Percentiles rank a stretch among this genome's conserved stretches.
Evolutionary conservation across 140 eudicot genomes (phyloP).

Genomic region (Senecio squalidus): DNA sequence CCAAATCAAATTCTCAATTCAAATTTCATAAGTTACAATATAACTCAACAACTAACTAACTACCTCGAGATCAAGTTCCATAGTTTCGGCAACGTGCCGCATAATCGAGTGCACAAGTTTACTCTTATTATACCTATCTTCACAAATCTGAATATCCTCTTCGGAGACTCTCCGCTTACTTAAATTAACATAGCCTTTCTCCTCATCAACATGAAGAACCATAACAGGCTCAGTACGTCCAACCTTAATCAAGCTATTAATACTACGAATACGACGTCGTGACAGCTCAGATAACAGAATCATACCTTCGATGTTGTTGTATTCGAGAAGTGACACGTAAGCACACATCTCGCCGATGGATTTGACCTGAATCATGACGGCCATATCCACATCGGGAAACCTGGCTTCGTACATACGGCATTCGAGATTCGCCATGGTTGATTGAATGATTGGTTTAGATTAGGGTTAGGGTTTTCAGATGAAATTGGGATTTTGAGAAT

Average conservation of each 20-base stretch:
- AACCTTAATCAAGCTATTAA: slow-evolving; percentile 77
- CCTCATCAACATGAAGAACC: slow-evolving; percentile 88
- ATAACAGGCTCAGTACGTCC: slow-evolving; percentile 92
- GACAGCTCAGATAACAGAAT: slow-evolving; percentile 79
- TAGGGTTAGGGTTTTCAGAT: slow-evolving; percentile 36
- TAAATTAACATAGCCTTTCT: slow-evolving; percentile 82
- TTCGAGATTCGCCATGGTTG: slow-evolving; percentile 71
- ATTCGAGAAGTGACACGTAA: slow-evolving; percentile 79
- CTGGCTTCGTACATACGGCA: slow-evolving; percentile 91
- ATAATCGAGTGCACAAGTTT: slow-evolving; percentile 93
- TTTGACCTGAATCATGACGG: slow-evolving; percentile 93
- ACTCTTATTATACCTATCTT: slow-evolving; percentile 89
- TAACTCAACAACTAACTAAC: background rate
- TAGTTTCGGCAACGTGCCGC: slow-evolving; percentile 94
- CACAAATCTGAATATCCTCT: slow-evolving; percentile 82
- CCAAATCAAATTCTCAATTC: background rate
- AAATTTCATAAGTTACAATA: background rate
- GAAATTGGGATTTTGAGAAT: slow-evolving; percentile 3
- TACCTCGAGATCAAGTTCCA: slow-evolving; percentile 74
- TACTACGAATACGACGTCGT: slow-evolving; percentile 91
- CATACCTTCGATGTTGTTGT: slow-evolving; percentile 96
- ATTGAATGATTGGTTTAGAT: background rate
- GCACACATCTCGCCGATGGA: slow-evolving; percentile 94
- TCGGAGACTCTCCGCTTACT: slow-evolving; percentile 89
- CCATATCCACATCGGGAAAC: slow-evolving; percentile 80